phyloP scores from a whole-genome alignment of 2,329 filamentous ascomycete genomes.

The Diaporthe amygdali region DNA sequence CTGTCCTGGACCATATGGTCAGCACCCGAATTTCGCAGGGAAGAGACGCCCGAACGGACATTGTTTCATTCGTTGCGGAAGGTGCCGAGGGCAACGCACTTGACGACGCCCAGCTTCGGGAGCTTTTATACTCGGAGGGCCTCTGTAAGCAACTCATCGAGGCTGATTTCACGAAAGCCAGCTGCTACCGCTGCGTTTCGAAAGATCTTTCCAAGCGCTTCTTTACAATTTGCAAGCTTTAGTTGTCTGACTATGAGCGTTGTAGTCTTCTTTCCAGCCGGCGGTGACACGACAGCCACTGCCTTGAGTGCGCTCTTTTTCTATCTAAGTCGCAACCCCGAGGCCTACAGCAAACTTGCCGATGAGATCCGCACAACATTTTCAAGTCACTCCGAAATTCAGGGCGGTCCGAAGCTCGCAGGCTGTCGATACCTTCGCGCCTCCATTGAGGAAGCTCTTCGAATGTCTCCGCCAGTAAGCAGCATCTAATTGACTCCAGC shows the following conservation, averaged over 20 bases:
- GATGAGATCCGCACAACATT: background rate
- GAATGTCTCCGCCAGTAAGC: slow-evolving; percentile 10
- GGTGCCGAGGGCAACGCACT: slow-evolving; percentile 1
- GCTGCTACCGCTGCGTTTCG: background rate
- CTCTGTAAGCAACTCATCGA: slow-evolving; percentile 8
- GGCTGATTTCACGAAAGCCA: slow-evolving; percentile 16
- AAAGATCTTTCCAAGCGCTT: background rate
- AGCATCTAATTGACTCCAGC: no score
- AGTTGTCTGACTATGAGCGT: background rate
- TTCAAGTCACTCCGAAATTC: background rate
- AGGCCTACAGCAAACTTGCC: background rate
- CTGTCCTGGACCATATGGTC: slow-evolving; percentile 24
- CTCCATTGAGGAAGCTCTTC: background rate
- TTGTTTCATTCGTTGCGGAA: slow-evolving; percentile 53
- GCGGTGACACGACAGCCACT: slow-evolving; percentile 3
- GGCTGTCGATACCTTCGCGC: background rate
- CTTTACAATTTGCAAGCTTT: background rate
- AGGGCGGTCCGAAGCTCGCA: background rate
- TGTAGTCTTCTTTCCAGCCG: background rate
- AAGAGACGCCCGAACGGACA: slow-evolving; percentile 42
- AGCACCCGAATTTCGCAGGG: slow-evolving; percentile 4
- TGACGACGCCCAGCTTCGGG: slow-evolving; percentile 7
- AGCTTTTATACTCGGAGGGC: slow-evolving; percentile 22
- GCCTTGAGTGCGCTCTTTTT: background rate
- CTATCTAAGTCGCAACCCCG: background rate